A percentile compares a stretch with the other conserved stretches of the same genome.
Evolutionary conservation across 176 grass and related monocot species (phyloP).

Genomic region (Elymus sibiricus): DNA sequence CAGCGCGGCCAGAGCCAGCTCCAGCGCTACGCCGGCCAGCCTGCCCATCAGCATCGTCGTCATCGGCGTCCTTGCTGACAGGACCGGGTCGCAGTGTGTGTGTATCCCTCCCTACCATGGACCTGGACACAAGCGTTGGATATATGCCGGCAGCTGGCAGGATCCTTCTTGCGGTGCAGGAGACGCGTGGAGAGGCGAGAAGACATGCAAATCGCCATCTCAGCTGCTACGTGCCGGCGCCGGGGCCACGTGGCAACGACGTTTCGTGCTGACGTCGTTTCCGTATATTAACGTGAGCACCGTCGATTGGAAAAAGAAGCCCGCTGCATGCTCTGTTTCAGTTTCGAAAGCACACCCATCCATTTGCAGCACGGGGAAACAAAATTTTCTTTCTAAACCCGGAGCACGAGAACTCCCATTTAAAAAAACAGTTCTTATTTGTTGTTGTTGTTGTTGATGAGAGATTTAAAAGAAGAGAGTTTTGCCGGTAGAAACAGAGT

Average conservation of each 20-base stretch:
- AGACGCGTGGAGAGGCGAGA: neutral
- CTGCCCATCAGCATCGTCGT: neutral
- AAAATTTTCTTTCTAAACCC: neutral
- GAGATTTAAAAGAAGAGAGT: neutral
- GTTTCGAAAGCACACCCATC: too few relatives aligned
- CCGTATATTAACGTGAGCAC: too few relatives aligned
- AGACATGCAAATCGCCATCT: neutral
- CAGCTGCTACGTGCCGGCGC: neutral
- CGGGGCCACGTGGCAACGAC: neutral
- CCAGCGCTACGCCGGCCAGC: neutral
- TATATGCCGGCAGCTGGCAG: neutral
- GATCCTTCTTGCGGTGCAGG: neutral
- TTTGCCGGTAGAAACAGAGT: neutral
- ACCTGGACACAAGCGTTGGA: neutral
- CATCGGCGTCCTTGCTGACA: neutral
- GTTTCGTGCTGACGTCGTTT: neutral
- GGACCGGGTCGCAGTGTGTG: neutral
- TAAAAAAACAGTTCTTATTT: neutral
- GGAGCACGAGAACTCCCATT: neutral
- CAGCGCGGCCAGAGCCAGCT: constrained; percentile 12
- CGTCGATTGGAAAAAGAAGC: too few relatives aligned
- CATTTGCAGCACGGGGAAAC: too few relatives aligned
- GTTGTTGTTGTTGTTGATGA: too few relatives aligned
- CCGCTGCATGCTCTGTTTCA: too few relatives aligned
- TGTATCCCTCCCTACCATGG: neutral